Evolutionary conservation across 768 basidiomycete genomes (phyloP).

Genomic region (Termitomyces sp.): DNA sequence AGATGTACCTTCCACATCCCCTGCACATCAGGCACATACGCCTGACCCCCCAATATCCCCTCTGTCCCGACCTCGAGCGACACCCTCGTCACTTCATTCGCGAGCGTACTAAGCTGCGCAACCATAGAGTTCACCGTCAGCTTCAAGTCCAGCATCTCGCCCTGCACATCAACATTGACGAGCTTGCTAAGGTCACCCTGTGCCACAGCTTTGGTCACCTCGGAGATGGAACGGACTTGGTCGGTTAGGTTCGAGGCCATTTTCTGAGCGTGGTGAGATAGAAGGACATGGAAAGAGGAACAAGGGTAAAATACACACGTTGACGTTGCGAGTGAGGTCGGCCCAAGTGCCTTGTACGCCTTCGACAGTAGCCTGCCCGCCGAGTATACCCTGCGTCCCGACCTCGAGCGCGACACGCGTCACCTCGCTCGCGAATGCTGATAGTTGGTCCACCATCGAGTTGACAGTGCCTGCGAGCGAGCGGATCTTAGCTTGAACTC

Average conservation of each 20-base stretch:
- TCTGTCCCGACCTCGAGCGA: constrained; percentile 90
- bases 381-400: constrained; percentile 86
- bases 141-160: constrained; percentile 90
- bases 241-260: constrained; percentile 85
- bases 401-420: constrained; percentile 85
- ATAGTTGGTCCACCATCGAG: constrained; percentile 91
- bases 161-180: constrained; percentile 90
- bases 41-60: constrained; percentile 92
- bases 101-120: constrained; percentile 72
- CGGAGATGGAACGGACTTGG: constrained; percentile 89
- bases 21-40: constrained; percentile 86
- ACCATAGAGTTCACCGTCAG: constrained; percentile 87
- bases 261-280: constrained; percentile 45
- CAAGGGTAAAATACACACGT: constrained; percentile 39
- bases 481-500: neutral
- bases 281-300: neutral
- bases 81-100: constrained; percentile 86
- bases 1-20: constrained; percentile 81
- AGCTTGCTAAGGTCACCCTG: constrained; percentile 78
- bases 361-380: constrained; percentile 86
- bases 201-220: constrained; percentile 86
- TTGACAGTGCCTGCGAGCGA: constrained; percentile 61
- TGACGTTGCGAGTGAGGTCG: constrained; percentile 85
- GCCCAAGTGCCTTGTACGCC: constrained; percentile 95
- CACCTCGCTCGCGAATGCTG: constrained; percentile 82